phyloP scores from a whole-genome alignment of 768 basidiomycete species.

The Boletus vinaceobasis region DNA sequence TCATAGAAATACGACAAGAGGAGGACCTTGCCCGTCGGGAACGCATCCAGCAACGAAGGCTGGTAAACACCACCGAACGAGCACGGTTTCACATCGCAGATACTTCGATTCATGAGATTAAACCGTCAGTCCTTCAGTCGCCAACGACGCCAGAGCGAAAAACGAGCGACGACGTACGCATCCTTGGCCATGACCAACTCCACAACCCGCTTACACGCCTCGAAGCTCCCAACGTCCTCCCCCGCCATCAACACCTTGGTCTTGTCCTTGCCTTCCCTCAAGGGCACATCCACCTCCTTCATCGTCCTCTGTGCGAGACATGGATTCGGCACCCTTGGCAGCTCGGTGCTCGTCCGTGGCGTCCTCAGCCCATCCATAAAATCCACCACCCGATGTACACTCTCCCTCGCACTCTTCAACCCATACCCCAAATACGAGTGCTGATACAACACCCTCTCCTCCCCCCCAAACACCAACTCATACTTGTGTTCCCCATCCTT shows the following conservation, averaged over 20 bases:
- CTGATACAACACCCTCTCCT: constrained; percentile 79
- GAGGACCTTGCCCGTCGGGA: constrained; percentile 79
- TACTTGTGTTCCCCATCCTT: constrained; percentile 92
- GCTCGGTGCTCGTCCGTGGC: not conserved
- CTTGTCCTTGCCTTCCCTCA: constrained; percentile 34
- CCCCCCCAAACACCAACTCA: constrained; percentile 70
- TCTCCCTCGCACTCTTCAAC: constrained; percentile 79
- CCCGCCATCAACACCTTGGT: constrained; percentile 85
- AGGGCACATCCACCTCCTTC: constrained; percentile 60
- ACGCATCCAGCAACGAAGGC: constrained; percentile 85
- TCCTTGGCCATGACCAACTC: constrained; percentile 94
- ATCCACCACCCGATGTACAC: constrained; percentile 87
- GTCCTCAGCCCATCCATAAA: constrained; percentile 62
- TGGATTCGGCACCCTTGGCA: constrained; percentile 51
- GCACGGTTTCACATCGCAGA: constrained; percentile 91
- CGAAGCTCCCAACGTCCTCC: constrained; percentile 76
- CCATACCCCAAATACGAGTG: constrained; percentile 98
- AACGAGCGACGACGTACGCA: constrained; percentile 49
- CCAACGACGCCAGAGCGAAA: not conserved
- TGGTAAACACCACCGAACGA: constrained; percentile 98
- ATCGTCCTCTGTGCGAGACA: constrained; percentile 71
- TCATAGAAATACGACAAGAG: constrained; percentile 99
- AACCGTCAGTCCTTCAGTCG: not conserved
- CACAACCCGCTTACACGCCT: constrained; percentile 78
- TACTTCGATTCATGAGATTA: constrained; percentile 35